Percentiles rank a stretch among this genome's conserved stretches.
phyloP scores from a whole-genome alignment of 805 yeast species.

The Metschnikowia sp. region DNA sequence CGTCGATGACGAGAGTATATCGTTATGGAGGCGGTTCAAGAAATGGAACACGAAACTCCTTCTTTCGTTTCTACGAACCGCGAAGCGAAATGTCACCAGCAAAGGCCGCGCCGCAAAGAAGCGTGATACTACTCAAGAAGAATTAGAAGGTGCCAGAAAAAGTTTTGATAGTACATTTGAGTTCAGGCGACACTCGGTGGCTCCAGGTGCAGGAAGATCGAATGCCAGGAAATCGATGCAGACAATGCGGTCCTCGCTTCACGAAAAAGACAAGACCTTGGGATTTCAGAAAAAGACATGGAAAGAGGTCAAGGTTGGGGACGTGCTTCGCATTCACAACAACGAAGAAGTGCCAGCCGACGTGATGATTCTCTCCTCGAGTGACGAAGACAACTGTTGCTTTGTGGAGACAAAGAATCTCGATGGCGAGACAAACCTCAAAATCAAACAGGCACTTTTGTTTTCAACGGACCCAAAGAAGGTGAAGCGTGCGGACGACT shows the following conservation, averaged over 20 bases:
- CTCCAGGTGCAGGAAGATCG: conserved; percentile 2
- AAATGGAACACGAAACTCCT: conserved; percentile 41
- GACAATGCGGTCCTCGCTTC: conserved; percentile 14
- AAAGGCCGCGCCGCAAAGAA: conserved; percentile 34
- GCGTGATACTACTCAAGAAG: conserved; percentile 11
- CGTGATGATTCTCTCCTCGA: conserved; percentile 57
- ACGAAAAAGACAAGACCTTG: conserved; percentile 19
- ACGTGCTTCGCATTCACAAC: conserved; percentile 62
- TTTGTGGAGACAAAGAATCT: conserved; percentile 78
- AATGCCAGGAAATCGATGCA: conserved; percentile 12
- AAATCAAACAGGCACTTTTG: conserved; percentile 71
- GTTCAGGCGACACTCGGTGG: conserved; percentile 6
- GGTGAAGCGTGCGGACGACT: conserved; percentile 35
- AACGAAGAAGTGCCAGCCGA: conserved; percentile 84
- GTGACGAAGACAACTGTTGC: conserved; percentile 67
- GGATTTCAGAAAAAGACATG: conserved; percentile 37
- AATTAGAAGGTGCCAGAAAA: conserved; percentile 16
- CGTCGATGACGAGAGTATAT: conserved; percentile 58
- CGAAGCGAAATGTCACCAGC: conserved; percentile 30
- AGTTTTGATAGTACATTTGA: conserved; percentile 31
- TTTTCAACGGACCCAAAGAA: conserved; percentile 50
- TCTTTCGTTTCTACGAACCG: conserved; percentile 24
- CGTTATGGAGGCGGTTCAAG: conserved; percentile 68
- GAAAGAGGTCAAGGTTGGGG: conserved; percentile 74
- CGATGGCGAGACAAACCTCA: conserved; percentile 74